phyloP scores from a whole-genome alignment of 164 flowering plant species.

The Stephania cephalantha region DNA sequence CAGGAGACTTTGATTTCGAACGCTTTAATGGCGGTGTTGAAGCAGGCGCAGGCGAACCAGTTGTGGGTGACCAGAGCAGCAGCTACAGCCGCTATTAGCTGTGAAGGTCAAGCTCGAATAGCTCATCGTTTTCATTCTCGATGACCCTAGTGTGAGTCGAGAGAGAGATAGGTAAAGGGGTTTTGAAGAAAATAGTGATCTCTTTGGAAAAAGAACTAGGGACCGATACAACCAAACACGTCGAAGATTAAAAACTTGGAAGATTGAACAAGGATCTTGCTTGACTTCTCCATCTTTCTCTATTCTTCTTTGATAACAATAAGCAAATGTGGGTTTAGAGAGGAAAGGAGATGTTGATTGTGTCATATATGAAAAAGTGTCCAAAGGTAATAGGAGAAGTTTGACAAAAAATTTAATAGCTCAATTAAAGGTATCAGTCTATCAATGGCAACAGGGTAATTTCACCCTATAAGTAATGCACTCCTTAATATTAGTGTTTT shows the following conservation, averaged over 20 bases:
- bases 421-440: too few relatives aligned
- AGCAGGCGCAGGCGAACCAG: conserved; percentile 97
- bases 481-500: too few relatives aligned
- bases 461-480: too few relatives aligned
- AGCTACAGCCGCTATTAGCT: conserved; percentile 92
- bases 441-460: too few relatives aligned
- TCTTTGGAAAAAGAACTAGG: conserved; percentile 46
- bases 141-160: conserved; percentile 92
- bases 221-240: conserved; percentile 27
- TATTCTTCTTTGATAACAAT: too few relatives aligned
- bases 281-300: too few relatives aligned
- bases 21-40: conserved; percentile 91
- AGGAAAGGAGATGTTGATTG: too few relatives aligned
- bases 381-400: too few relatives aligned
- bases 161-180: conserved; percentile 44
- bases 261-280: neutral
- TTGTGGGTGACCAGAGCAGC: conserved; percentile 92
- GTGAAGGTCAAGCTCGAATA: conserved; percentile 96
- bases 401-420: too few relatives aligned
- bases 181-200: conserved; percentile 41
- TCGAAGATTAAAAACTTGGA: conserved; percentile 47
- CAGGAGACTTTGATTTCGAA: conserved; percentile 86
- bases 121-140: conserved; percentile 78
- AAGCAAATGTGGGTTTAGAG: too few relatives aligned
- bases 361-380: too few relatives aligned